These are phyloP conservation scores for Phellopilus nigrolimitatus DNA, from an alignment of 1,284 basidiomycete genomes.

Conservation along the genomic window DNA sequence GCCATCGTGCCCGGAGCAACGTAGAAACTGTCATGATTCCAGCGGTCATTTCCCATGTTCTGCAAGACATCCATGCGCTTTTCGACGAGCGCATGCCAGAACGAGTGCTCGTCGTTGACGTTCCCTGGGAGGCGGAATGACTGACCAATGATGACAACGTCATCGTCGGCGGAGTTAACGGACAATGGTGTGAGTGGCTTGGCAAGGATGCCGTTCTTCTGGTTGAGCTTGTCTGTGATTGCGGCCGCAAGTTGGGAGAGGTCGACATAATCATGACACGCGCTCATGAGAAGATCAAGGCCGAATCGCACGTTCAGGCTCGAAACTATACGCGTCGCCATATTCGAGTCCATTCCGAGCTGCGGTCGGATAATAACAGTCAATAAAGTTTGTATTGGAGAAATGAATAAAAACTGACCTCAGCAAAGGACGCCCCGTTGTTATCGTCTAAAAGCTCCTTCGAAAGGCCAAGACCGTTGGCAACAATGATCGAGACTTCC, in stretches of 20 bases:
- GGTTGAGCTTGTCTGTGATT: slow-evolving; percentile 24
- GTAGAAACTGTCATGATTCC: slow-evolving; percentile 35
- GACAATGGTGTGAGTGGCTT: background rate
- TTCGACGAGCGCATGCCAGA: slow-evolving; percentile 33
- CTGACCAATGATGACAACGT: slow-evolving; percentile 35
- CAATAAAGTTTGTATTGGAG: background rate
- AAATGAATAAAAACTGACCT: slow-evolving; percentile 23
- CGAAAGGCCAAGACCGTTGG: slow-evolving; percentile 13
- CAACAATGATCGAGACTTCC: slow-evolving; percentile 8
- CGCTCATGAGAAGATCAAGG: slow-evolving; percentile 30
- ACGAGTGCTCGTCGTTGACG: slow-evolving; percentile 27
- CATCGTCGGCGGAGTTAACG: slow-evolving; percentile 14
- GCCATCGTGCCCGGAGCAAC: slow-evolving; percentile 7
- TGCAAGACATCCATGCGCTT: slow-evolving; percentile 30
- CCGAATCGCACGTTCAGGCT: slow-evolving; percentile 29
- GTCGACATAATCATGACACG: slow-evolving; percentile 33
- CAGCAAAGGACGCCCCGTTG: slow-evolving; percentile 31
- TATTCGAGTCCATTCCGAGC: slow-evolving; percentile 26
- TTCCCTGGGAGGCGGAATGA: slow-evolving; percentile 33
- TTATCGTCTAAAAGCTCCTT: slow-evolving; percentile 10
- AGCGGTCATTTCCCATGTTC: slow-evolving; percentile 30
- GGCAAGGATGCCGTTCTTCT: slow-evolving; percentile 16
- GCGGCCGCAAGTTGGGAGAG: slow-evolving; percentile 27
- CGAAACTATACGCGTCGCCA: slow-evolving; percentile 32
- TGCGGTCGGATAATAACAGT: background rate